phyloP scores from a whole-genome alignment of 192 early-diverging fungal species.

The Linnemannia zychae region DNA sequence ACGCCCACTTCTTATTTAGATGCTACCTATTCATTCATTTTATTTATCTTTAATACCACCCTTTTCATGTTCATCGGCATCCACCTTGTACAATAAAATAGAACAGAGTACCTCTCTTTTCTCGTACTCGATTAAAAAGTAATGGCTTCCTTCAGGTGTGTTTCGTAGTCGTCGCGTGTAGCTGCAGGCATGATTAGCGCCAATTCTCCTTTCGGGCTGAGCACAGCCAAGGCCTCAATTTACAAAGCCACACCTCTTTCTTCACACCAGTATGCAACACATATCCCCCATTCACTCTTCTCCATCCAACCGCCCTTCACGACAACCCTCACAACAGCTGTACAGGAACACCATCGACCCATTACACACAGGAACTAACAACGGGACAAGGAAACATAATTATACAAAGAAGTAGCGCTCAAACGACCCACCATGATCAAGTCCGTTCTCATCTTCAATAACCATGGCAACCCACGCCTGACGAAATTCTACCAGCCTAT shows the following conservation, averaged over 20 bases:
- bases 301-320: not conserved
- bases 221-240: not conserved
- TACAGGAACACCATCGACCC: not conserved
- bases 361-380: not conserved
- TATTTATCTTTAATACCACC: not conserved
- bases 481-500: slow-evolving; percentile 96
- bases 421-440: slow-evolving; percentile 84
- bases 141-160: not conserved
- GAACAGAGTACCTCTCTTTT: not conserved
- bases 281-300: not conserved
- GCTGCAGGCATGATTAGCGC: not conserved
- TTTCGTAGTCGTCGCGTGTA: not conserved
- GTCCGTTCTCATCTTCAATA: slow-evolving; percentile 99
- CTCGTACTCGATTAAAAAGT: not conserved
- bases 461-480: slow-evolving; percentile 94
- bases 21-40: not conserved
- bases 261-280: not conserved
- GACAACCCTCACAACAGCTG: not conserved
- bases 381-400: not conserved
- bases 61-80: not conserved
- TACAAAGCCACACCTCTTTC: not conserved
- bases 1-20: not conserved
- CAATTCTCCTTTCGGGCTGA: too few relatives aligned
- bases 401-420: not conserved
- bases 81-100: not conserved